Evolutionary conservation across 345 rosid genomes (phyloP).

Genomic region (Limnanthes douglasii): DNA sequence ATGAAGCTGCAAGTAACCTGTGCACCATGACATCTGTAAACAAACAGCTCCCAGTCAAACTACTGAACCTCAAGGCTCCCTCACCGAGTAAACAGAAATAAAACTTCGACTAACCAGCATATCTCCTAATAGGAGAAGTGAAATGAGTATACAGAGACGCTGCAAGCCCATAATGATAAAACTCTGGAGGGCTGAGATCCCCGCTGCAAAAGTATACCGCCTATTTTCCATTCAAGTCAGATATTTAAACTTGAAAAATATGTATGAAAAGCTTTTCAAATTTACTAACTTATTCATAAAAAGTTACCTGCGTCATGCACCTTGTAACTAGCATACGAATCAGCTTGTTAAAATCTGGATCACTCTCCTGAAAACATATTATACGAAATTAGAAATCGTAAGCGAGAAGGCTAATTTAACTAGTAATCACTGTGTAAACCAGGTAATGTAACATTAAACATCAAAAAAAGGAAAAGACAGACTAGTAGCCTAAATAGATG

Average conservation of each 20-base stretch:
- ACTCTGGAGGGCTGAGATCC: conserved; percentile 85
- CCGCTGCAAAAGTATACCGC: conserved; percentile 98
- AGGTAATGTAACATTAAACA: too few species aligned
- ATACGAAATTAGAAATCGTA: too few species aligned
- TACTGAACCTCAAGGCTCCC: neutral
- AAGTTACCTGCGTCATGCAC: conserved; percentile 93
- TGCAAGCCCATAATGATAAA: conserved; percentile 93
- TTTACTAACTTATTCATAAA: conserved; percentile 6
- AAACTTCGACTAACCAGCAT: conserved; percentile 50
- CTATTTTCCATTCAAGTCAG: conserved; percentile 23
- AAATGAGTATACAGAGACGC: conserved; percentile 89
- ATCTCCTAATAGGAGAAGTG: conserved; percentile 94
- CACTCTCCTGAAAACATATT: conserved; percentile 86
- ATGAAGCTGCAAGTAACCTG: conserved; percentile 86
- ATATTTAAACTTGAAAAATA: conserved; percentile 6
- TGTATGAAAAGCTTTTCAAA: conserved; percentile 2
- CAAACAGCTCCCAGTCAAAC: conserved; percentile 6
- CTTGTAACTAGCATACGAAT: conserved; percentile 92
- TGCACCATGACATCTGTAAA: conserved; percentile 86
- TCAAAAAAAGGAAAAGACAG: too few species aligned
- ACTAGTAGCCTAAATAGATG: too few species aligned
- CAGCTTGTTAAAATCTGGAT: conserved; percentile 94
- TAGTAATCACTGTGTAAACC: too few species aligned
- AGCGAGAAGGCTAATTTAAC: too few species aligned
- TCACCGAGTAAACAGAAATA: conserved; percentile 10